Conservation (phyloP, 768 basidiomycete species). For the Neoboletus subvelutipes region DNA sequence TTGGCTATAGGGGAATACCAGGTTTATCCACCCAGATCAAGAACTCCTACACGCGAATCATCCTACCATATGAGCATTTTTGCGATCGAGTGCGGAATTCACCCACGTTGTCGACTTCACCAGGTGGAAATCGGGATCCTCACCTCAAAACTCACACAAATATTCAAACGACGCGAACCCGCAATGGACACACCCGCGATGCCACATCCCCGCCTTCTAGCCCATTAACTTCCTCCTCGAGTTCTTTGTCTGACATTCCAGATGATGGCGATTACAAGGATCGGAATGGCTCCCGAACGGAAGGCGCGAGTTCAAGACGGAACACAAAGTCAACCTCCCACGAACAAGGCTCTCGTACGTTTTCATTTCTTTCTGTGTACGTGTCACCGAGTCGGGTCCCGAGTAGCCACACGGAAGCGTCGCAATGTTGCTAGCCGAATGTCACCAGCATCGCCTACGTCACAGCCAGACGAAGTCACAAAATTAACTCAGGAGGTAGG, state of each 20-base stretch:
- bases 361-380: constrained; percentile 1
- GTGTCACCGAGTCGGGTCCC: constrained; percentile 18
- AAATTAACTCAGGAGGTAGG: constrained; percentile 56
- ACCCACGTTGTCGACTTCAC: constrained; percentile 43
- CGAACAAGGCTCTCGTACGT: constrained; percentile 47
- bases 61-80: constrained; percentile 95
- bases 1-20: constrained; percentile 81
- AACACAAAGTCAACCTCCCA: constrained; percentile 52
- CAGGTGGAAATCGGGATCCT: constrained; percentile 42
- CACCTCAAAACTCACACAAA: constrained; percentile 57
- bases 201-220: constrained; percentile 66
- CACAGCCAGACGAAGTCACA: constrained; percentile 36
- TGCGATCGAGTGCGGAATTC: constrained; percentile 72
- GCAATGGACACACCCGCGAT: constrained; percentile 41
- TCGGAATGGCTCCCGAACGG: constrained; percentile 41
- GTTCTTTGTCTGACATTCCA: constrained; percentile 75
- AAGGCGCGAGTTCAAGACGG: constrained; percentile 47
- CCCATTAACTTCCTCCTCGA: constrained; percentile 75
- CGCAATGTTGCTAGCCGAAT: constrained; percentile 22
- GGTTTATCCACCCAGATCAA: constrained; percentile 87
- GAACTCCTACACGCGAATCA: constrained; percentile 85
- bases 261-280: constrained; percentile 71
- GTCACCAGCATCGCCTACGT: constrained; percentile 21
- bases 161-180: constrained; percentile 42
- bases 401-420: constrained; percentile 35